Percentiles rank a stretch among this genome's conserved stretches.
These are phyloP conservation scores for Kwoniella sp. DNA, from an alignment of 768 basidiomycete species.

Conservation along the genomic window DNA sequence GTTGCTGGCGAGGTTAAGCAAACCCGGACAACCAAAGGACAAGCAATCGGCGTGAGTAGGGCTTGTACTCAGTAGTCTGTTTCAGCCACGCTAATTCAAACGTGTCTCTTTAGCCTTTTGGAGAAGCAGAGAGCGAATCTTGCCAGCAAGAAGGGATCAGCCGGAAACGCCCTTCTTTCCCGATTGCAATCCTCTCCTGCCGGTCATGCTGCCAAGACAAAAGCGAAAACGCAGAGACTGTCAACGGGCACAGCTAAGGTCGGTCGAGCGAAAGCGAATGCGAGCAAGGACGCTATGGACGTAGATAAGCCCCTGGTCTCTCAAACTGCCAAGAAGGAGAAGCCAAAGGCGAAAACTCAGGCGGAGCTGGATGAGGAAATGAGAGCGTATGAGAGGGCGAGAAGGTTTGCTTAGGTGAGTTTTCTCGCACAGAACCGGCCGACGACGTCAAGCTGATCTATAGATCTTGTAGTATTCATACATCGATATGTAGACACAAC, in stretches of 20 bases:
- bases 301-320: conserved; percentile 30
- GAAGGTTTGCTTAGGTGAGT: conserved; percentile 36
- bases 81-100: not conserved
- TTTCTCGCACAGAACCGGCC: not conserved
- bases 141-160: conserved; percentile 13
- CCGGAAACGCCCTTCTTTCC: conserved; percentile 34
- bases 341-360: conserved; percentile 37
- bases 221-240: conserved; percentile 11
- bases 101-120: conserved; percentile 21
- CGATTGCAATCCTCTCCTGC: conserved; percentile 28
- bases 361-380: conserved; percentile 52
- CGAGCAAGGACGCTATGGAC: conserved; percentile 35
- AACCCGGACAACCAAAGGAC: conserved; percentile 30
- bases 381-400: conserved; percentile 37
- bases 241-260: conserved; percentile 29
- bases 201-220: conserved; percentile 25
- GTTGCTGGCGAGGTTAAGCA: conserved; percentile 36
- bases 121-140: conserved; percentile 46
- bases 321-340: conserved; percentile 22
- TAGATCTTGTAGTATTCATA: not conserved
- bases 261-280: conserved; percentile 37
- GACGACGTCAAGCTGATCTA: not conserved
- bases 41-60: conserved; percentile 39
- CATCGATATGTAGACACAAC: not conserved
- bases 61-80: not conserved